Base-by-base conservation (phyloP, 345 rosid genomes). In the Rhodamnia argentea region DNA sequence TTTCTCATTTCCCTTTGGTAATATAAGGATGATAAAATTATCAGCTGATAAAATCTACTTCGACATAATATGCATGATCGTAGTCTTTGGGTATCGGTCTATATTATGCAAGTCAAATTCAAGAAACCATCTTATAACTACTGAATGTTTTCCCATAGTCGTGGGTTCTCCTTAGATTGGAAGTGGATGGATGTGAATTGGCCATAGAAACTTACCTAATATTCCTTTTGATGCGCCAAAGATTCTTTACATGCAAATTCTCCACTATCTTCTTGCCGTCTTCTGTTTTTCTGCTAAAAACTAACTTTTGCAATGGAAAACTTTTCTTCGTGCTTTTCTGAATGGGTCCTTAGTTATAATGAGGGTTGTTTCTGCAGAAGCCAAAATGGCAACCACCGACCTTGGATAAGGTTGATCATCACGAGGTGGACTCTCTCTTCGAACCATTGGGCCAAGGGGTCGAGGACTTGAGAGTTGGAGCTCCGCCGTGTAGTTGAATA, bases 361-460 rank as follows among this genome's bases (percentile, higher is more conserved):
- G 24, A 52, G 56, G 55, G 40, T 87, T 87, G 52, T 74, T 62
- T 52, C 83, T 88, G 95, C 96, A 95, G 98, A 96, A 95, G 42
- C 99, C 98, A 20, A 93, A 88, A 87, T 97, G 99, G 99, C 91
- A 88, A 44, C 98, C 98, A 14, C 87, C 92, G 50, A 93, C 93
- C 87, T 76, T 97, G 90, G 95, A 93, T 6, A 93, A 91, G 85
- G 96, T 97, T 50, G 90, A 92, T 82, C 89, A 85, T 27, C 88
- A 32, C 6, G 95, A 97, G 89, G 95, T 97, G 86, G 95, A 95
- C 53, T 92, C 91, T 83, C 88, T 96, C 85, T 96, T 96, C 82
- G 88, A 90, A 60, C 95, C 96, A 58, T 54, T 93, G 90, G 86
- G 90, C 57, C 87, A 94, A 51, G 96, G 88, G 76, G 29, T 90